phyloP scores from a whole-genome alignment of 2,329 filamentous ascomycete genomes.

The Acarospora socialis region DNA sequence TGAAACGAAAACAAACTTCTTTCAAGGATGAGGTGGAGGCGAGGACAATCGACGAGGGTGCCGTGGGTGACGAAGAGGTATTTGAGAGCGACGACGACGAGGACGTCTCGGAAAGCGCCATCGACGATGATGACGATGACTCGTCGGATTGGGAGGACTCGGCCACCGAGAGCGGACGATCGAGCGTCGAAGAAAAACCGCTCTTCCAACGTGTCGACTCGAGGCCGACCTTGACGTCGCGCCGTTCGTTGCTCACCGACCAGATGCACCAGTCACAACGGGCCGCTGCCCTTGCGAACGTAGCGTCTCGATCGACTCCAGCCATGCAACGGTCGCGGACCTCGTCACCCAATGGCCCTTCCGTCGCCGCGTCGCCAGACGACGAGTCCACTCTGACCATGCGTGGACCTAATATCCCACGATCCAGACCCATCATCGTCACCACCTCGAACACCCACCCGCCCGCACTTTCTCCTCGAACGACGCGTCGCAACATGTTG shows the following conservation, averaged over 20 bases:
- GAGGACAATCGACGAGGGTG: constrained; percentile 45
- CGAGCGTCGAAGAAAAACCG: constrained; percentile 64
- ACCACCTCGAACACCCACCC: constrained; percentile 55
- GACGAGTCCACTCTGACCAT: constrained; percentile 45
- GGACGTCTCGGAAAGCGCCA: constrained; percentile 40
- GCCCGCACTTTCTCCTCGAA: constrained; percentile 73
- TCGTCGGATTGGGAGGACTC: constrained; percentile 47
- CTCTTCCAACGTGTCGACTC: constrained; percentile 89
- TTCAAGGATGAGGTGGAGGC: constrained; percentile 65
- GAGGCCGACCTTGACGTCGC: constrained; percentile 66
- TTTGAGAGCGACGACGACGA: constrained; percentile 35
- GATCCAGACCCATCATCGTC: constrained; percentile 69
- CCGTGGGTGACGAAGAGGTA: constrained; percentile 39
- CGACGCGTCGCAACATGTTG: constrained; percentile 89
- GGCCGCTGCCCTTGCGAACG: constrained; percentile 52
- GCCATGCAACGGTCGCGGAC: constrained; percentile 43
- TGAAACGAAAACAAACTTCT: constrained; percentile 63
- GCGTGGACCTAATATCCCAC: constrained; percentile 48
- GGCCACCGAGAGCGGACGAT: constrained; percentile 66
- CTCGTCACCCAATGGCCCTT: constrained; percentile 55
- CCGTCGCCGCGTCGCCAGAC: constrained; percentile 43
- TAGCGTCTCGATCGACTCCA: constrained; percentile 41
- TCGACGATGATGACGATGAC: constrained; percentile 41
- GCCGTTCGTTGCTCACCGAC: constrained; percentile 76
- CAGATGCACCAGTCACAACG: constrained; percentile 73